These are phyloP conservation scores for Alloteropsis semialata DNA, from an alignment of 176 grass and related monocot genomes.

Conservation along the genomic window DNA sequence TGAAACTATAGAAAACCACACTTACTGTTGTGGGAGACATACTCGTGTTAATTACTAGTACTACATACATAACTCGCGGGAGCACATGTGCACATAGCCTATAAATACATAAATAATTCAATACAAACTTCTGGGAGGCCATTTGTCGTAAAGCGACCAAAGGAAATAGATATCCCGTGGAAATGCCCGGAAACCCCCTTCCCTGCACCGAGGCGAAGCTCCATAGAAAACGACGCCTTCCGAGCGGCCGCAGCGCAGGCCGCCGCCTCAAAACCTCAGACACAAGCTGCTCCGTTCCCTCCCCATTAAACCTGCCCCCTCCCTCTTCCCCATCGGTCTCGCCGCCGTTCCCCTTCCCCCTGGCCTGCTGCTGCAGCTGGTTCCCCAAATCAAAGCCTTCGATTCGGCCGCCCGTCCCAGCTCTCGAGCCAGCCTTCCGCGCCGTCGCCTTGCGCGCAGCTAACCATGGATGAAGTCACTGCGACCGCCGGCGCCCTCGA, in stretches of 20 bases:
- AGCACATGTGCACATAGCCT: no score
- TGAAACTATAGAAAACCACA: neutral
- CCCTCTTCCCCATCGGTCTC: neutral
- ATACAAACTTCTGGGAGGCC: slow-evolving; percentile 39
- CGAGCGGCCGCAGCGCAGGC: slow-evolving; percentile 17
- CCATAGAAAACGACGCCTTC: slow-evolving; percentile 43
- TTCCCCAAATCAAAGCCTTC: neutral
- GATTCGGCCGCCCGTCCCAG: neutral
- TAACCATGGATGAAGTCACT: slow-evolving; percentile 59
- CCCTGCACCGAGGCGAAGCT: slow-evolving; percentile 6
- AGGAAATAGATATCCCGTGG: neutral
- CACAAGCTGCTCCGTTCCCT: slow-evolving; percentile 23
- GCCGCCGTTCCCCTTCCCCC: slow-evolving; percentile 6
- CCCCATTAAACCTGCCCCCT: neutral
- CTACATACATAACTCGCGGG: no score
- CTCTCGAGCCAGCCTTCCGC: neutral
- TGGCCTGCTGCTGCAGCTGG: neutral
- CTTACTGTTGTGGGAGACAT: neutral
- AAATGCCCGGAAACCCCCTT: neutral
- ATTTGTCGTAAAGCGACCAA: slow-evolving; percentile 5
- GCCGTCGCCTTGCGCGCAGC: neutral
- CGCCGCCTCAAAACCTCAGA: slow-evolving; percentile 49
- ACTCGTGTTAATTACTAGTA: no score
- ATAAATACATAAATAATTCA: no score
- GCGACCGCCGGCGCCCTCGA: slow-evolving; percentile 41